Evolutionary conservation across 352 stramenopile species (phyloP), one percentile per base, ranked within the genome.

Genomic region (Pythium guiyangense): DNA sequence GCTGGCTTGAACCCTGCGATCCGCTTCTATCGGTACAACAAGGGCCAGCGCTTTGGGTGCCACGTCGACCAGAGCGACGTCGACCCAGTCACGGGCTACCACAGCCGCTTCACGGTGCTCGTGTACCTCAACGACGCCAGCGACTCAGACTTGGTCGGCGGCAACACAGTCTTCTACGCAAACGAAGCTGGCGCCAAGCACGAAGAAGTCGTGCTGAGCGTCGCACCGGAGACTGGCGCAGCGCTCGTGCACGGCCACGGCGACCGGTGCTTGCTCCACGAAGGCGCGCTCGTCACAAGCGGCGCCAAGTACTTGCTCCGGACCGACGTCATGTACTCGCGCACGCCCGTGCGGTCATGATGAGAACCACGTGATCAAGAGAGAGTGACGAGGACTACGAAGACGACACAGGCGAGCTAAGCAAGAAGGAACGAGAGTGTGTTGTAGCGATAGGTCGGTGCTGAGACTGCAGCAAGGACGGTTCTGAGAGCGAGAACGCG

Each of bases 21-120:
- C 53, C 76, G 81, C 15, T 89, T 93, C 66, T 93, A 93, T 42
- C 74, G 80, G 17, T 93, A 93, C 64, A 63, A 64, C 45, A 60
- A 59, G 6, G 80, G 80, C 15, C 83, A 93, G 69, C 65, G 74
- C 6, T 93, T 93, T 61, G 83, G 80, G 37, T 91, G 80, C 49
- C 80, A 91, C 54, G 80, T 93, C n/a, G 83, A 93, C 62, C 79
- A 91, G 68, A 93, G 83, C 67, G 78, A 91, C 62, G 73, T 91
- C 52, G 80, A 93, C 57, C 71, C 73, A 4, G 58, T 79, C 51
- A 93, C 83, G 35, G 70, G 77, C 45, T 76, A 71, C 63, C 71
- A 85, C 64, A 93, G 83, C 51, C 79, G 77, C 67, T 91, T 90
- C 64, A 93, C 83, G 10, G 74, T 91, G 61, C 77, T 91, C 39